A percentile compares a stretch with the other conserved stretches of the same genome.
phyloP scores from a whole-genome alignment of 106 monocot species.

The Dendrobium huoshanense region DNA sequence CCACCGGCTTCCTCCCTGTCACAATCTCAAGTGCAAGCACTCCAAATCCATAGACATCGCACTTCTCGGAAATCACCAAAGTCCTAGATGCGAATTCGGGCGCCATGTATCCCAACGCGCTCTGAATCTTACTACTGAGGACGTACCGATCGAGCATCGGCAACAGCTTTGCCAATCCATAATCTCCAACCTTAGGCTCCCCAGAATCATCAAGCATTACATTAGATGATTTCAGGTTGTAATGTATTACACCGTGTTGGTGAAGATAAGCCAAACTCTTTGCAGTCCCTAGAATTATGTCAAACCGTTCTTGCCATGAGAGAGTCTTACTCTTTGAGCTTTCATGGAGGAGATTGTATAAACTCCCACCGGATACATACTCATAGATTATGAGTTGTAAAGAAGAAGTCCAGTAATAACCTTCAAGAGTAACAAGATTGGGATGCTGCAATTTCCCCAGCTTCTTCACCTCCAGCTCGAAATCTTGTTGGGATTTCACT shows the following conservation, averaged over 20 bases:
- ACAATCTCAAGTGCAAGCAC: slow-evolving; percentile 50
- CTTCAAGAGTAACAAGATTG: slow-evolving; percentile 64
- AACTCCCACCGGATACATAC: slow-evolving; percentile 57
- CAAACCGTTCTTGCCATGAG: slow-evolving; percentile 55
- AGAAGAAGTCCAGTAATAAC: slow-evolving; percentile 88
- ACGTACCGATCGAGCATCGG: slow-evolving; percentile 61
- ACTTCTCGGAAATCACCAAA: slow-evolving; percentile 46
- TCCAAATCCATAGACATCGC: slow-evolving; percentile 62
- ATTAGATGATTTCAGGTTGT: slow-evolving; percentile 58
- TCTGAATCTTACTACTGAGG: slow-evolving; percentile 50
- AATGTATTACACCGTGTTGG: slow-evolving; percentile 37
- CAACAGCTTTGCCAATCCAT: slow-evolving; percentile 62
- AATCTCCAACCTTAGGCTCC: slow-evolving; percentile 53
- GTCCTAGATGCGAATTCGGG: slow-evolving; percentile 57
- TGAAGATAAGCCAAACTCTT: slow-evolving; percentile 47
- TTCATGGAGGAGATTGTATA: slow-evolving; percentile 49
- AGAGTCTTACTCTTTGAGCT: slow-evolving; percentile 17
- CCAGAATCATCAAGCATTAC: slow-evolving; percentile 38
- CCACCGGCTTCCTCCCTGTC: slow-evolving; percentile 44
- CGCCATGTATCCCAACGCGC: slow-evolving; percentile 66
- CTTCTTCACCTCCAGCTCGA: slow-evolving; percentile 66
- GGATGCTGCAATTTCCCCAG: slow-evolving; percentile 61
- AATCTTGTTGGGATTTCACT: slow-evolving; percentile 79
- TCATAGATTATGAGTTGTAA: slow-evolving; percentile 82
- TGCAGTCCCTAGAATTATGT: slow-evolving; percentile 39